Base-by-base conservation (phyloP, 768 basidiomycete species). In the Leucocoprinus leucothites region DNA sequence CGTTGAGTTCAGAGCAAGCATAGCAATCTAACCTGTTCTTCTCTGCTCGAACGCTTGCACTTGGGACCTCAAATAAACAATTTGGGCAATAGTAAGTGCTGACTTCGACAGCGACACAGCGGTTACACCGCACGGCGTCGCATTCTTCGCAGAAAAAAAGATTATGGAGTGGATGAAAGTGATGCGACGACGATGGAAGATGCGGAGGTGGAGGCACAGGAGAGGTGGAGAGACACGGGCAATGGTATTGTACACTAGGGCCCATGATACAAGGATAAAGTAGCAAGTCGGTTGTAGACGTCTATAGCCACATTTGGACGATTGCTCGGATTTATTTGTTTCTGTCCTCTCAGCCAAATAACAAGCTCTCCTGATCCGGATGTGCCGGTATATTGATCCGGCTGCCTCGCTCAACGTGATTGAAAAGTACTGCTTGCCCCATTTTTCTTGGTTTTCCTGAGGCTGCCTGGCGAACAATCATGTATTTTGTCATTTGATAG, bases 111-210 rank as follows among this genome's bases (percentile, higher is more conserved):
- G 86, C 81, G 1, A 96, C 92, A 63, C 97, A 99, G 60, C 86
- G 82, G 67, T 97, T 91, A 66, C 97, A 99, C 54, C 94, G 78
- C 42, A 99, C 82, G 1, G 91, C 88, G 69, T 98, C 96, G 70
- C 97, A 99, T 80, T 98, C 96, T 70, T 98, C 95, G 69, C 97
- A 99, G 69, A 98, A 98, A 71, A 93, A 97, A 7, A 99, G 83
- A 25, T 80, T 81, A 63, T 91, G 82, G 1, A 98, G 80, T 5
- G 87, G 81, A 62, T 95, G 91, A 66, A 94, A 92, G 61, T 83
- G 86, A 63, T 85, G 81, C 0, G 86, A 82, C 0, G 94, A 92
- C 0, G 94, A 91, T 1, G 82, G 73, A 0, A 90, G 76, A 62
- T 85, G 86, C 0, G 89, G 91, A 2, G 86, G 87, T 9, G 90